Evolutionary conservation across 164 flowering plant species (phyloP).

Genomic region (Brasenia schreberi): DNA sequence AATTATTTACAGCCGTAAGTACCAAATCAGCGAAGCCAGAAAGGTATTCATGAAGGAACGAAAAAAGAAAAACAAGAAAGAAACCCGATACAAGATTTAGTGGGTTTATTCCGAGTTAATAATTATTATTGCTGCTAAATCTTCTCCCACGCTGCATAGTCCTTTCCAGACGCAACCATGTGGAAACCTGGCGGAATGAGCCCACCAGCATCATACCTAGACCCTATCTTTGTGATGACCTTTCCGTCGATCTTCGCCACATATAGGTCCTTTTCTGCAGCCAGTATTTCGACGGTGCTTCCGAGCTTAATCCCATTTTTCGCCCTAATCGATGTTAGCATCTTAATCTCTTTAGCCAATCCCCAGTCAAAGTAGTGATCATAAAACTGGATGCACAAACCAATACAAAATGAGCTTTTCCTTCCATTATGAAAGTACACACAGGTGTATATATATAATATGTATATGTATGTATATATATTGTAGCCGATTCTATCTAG

Average conservation of each 20-base stretch:
- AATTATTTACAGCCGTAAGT: too few relatives aligned
- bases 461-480: too few relatives aligned
- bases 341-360: constrained; percentile 41
- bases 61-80: too few relatives aligned
- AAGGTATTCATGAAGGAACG: too few relatives aligned
- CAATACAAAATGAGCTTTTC: too few relatives aligned
- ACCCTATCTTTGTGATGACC: constrained; percentile 49
- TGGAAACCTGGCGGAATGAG: constrained; percentile 39
- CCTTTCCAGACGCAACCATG: constrained; percentile 36
- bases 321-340: constrained; percentile 28
- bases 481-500: too few relatives aligned
- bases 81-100: too few relatives aligned
- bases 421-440: too few relatives aligned
- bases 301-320: constrained; percentile 33
- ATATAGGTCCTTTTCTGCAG: constrained; percentile 44
- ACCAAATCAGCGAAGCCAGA: too few relatives aligned
- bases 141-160: constrained; percentile 56
- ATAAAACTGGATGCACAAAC: background rate
- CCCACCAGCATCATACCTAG: constrained; percentile 42
- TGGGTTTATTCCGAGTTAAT: too few relatives aligned
- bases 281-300: constrained; percentile 37
- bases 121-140: background rate
- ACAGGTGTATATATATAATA: too few relatives aligned
- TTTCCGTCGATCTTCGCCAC: constrained; percentile 13
- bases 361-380: constrained; percentile 29